Evolutionary conservation across 352 stramenopile species (phyloP).

Genomic region (Plasmopara halstedii): DNA sequence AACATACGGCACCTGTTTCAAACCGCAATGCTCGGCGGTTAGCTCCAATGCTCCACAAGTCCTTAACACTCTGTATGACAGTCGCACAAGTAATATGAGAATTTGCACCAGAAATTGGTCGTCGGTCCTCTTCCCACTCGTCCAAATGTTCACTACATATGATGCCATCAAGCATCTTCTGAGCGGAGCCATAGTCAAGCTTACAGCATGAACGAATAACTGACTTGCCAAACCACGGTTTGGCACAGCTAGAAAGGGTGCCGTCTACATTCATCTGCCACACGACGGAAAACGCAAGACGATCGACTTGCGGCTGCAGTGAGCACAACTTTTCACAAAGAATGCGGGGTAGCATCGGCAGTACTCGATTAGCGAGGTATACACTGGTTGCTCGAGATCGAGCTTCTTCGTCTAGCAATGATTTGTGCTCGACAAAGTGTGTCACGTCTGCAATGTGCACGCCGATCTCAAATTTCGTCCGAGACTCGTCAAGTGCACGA

Average conservation of each 20-base stretch:
- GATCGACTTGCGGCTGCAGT: constrained; percentile 94
- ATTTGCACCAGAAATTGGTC: constrained; percentile 38
- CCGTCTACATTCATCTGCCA: constrained; percentile 97
- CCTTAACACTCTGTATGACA: constrained; percentile 60
- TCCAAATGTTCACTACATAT: constrained; percentile 68
- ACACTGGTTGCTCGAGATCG: constrained; percentile 91
- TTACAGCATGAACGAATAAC: constrained; percentile 97
- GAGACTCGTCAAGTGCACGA: constrained; percentile 43
- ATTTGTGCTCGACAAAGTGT: constrained; percentile 90
- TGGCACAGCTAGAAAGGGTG: constrained; percentile 76
- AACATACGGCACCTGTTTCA: constrained; percentile 86
- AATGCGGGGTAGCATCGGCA: constrained; percentile 96
- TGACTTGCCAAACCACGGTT: constrained; percentile 94
- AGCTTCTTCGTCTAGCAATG: constrained; percentile 91
- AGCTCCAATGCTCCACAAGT: constrained; percentile 53
- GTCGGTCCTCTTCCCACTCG: constrained; percentile 52
- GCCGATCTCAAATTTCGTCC: constrained; percentile 83
- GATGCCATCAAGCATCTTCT: constrained; percentile 93
- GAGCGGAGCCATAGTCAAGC: constrained; percentile 95
- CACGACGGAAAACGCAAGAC: constrained; percentile 91
- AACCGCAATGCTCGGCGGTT: constrained; percentile 81
- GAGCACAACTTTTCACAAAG: constrained; percentile 96
- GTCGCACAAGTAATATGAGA: constrained; percentile 37
- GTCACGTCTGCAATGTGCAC: constrained; percentile 99
- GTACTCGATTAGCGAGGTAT: constrained; percentile 92